phyloP scores from a whole-genome alignment of 805 yeast genomes.

The Zygosaccharomyces lentus region DNA sequence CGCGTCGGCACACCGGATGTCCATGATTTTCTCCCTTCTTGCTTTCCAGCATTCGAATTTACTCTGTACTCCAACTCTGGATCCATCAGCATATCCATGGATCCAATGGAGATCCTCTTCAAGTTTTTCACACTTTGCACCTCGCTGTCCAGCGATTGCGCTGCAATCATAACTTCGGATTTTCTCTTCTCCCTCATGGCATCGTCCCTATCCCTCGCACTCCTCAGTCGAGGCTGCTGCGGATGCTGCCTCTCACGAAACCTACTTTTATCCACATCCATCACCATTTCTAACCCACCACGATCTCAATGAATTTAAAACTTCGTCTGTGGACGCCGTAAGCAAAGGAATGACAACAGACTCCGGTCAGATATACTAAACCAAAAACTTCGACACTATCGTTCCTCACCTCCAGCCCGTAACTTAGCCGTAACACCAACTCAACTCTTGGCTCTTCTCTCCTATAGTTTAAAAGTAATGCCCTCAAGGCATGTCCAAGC shows the following conservation, averaged over 20 bases:
- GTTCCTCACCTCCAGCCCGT: conserved; percentile 7
- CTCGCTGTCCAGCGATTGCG: conserved; percentile 72
- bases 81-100: conserved; percentile 48
- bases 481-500: background rate
- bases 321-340: conserved; percentile 2
- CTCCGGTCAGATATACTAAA: background rate
- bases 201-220: conserved; percentile 3
- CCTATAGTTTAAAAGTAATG: conserved; percentile 1
- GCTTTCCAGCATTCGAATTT: conserved; percentile 21
- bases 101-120: conserved; percentile 68
- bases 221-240: conserved; percentile 6
- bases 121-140: conserved; percentile 67
- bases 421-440: background rate
- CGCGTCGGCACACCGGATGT: conserved; percentile 13
- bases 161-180: conserved; percentile 54
- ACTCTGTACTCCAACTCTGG: conserved; percentile 61
- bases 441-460: conserved; percentile 1
- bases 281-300: background rate
- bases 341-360: conserved; percentile 9
- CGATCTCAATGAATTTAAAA: background rate
- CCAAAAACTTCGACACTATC: background rate
- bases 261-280: background rate
- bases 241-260: background rate
- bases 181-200: conserved; percentile 34
- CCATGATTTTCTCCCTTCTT: conserved; percentile 18